Percentiles rank a stretch among this genome's conserved stretches.
These are phyloP conservation scores for Pichia pseudocactophila DNA, from an alignment of 805 yeast genomes.

Conservation along the genomic window DNA sequence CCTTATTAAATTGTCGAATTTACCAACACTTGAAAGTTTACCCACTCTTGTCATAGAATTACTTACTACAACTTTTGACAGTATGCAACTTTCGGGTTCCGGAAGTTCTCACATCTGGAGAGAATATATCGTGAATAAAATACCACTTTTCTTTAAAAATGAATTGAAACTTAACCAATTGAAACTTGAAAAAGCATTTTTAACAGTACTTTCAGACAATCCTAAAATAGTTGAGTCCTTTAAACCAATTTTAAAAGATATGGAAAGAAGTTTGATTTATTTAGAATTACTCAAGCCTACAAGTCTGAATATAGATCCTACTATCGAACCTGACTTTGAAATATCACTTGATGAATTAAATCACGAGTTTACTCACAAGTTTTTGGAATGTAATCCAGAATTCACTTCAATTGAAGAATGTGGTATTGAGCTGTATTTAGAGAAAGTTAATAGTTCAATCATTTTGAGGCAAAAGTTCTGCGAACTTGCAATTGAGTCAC, in stretches of 20 bases:
- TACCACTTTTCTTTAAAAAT: conserved; percentile 20
- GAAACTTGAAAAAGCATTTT: conserved; percentile 16
- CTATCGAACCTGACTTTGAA: neutral
- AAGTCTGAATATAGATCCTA: conserved; percentile 10
- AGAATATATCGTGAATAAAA: conserved; percentile 20
- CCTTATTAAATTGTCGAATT: conserved; percentile 22
- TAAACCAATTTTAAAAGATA: conserved; percentile 12
- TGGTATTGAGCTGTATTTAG: conserved; percentile 41
- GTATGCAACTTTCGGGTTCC: conserved; percentile 17
- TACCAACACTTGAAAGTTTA: conserved; percentile 24
- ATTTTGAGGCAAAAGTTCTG: conserved; percentile 35
- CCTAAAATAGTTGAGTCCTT: conserved; percentile 8
- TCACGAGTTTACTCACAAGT: conserved; percentile 16
- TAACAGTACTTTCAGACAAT: conserved; percentile 18
- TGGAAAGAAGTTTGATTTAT: conserved; percentile 16
- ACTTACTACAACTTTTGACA: conserved; percentile 21
- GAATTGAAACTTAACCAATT: conserved; percentile 24
- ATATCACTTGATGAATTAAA: conserved; percentile 12
- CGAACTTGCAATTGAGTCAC: conserved; percentile 24
- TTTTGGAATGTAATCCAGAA: conserved; percentile 37
- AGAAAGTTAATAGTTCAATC: conserved; percentile 37
- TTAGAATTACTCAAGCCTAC: conserved; percentile 17
- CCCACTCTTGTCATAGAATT: conserved; percentile 24
- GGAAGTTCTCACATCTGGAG: conserved; percentile 20
- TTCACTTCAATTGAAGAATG: conserved; percentile 45